Conservation (phyloP, 192 early-diverging fungal species). For the Linnemannia schmuckeri region DNA sequence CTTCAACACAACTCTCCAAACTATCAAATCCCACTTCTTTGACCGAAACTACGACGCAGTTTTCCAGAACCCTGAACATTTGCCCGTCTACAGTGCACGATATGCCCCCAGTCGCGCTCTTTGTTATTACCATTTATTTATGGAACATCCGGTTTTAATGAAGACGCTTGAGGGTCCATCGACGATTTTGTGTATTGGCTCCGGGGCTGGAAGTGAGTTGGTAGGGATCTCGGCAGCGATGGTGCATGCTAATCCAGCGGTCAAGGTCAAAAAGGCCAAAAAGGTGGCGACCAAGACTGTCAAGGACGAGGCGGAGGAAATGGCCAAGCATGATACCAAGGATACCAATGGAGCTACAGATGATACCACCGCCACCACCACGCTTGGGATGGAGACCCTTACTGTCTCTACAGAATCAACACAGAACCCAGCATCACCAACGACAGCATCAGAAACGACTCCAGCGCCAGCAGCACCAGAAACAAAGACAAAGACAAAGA, state of each 20-base stretch:
- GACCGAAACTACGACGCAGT: slow-evolving; percentile 86
- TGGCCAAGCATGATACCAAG: neutral
- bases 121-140: slow-evolving; percentile 86
- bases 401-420: neutral
- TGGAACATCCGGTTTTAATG: slow-evolving; percentile 61
- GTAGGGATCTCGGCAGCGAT: slow-evolving; percentile 83
- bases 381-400: neutral
- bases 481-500: slow-evolving; percentile 9
- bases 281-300: neutral
- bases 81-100: slow-evolving; percentile 88
- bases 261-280: slow-evolving; percentile 38
- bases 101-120: slow-evolving; percentile 90
- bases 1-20: slow-evolving; percentile 73
- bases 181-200: slow-evolving; percentile 77
- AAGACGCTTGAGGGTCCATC: slow-evolving; percentile 62
- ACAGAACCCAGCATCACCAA: neutral
- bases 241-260: slow-evolving; percentile 50
- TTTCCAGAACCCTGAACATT: slow-evolving; percentile 78
- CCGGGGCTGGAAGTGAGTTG: slow-evolving; percentile 89
- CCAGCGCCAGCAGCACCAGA: neutral
- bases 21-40: slow-evolving; percentile 88
- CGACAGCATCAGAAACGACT: neutral
- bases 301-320: neutral
- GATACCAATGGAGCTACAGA: neutral
- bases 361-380: neutral